These are phyloP conservation scores for Metarhizium humberi DNA, from an alignment of 2,329 filamentous ascomycete genomes.

Conservation along the genomic window DNA sequence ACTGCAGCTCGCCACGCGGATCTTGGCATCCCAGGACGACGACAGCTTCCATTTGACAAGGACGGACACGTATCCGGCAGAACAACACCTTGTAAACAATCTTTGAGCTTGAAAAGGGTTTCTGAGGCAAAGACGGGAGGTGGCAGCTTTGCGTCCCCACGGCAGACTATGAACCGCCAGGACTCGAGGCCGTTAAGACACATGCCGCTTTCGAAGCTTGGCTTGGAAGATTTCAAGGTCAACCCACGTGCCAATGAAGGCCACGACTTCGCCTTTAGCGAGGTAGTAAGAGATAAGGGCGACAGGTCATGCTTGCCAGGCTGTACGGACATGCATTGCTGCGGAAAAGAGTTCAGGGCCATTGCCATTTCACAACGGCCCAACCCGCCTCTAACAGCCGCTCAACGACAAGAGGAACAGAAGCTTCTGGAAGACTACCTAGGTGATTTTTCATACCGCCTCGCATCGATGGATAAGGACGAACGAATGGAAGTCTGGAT, in stretches of 20 bases:
- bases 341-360: conserved; percentile 60
- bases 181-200: conserved; percentile 38
- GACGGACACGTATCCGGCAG: conserved; percentile 6
- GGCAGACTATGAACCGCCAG: neutral
- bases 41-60: conserved; percentile 32
- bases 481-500: conserved; percentile 59
- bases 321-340: conserved; percentile 69
- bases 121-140: neutral
- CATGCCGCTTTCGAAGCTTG: conserved; percentile 47
- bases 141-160: neutral
- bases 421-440: conserved; percentile 46
- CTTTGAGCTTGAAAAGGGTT: neutral
- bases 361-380: conserved; percentile 48
- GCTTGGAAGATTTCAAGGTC: conserved; percentile 68
- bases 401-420: conserved; percentile 32
- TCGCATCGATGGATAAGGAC: conserved; percentile 46
- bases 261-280: conserved; percentile 60
- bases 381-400: conserved; percentile 24
- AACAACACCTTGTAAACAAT: neutral
- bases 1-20: conserved; percentile 2
- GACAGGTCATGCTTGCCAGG: conserved; percentile 63
- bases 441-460: conserved; percentile 48
- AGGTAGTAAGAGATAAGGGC: conserved; percentile 62
- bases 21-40: conserved; percentile 27
- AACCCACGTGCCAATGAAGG: conserved; percentile 67